Base-by-base conservation (phyloP, 768 basidiomycete species). In the Suillus tomentosus region DNA sequence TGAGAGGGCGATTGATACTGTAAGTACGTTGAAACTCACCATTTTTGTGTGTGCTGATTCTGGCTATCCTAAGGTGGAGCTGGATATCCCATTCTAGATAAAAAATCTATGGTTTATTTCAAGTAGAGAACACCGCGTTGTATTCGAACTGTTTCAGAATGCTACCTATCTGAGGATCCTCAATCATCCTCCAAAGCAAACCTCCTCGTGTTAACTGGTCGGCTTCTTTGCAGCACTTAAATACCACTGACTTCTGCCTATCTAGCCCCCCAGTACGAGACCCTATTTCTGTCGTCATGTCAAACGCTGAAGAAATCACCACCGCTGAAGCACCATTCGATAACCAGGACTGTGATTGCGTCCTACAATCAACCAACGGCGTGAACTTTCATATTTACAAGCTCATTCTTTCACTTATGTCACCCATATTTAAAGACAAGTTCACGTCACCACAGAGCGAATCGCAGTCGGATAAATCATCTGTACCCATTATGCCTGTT, bases 351-450 rank as follows among this genome's bases (percentile, higher is more conserved):
- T 77, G 75, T 7, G 78, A 80, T 60, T 63, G 78, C 47, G 70
- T 79, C 34, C 66, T 82, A 13, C 72, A 73, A 17, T 80, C 78
- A 3, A 60, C 68, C 1, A 78, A 81, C 64, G 70, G 6, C 5
- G 75, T 76, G 0, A 55, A 74, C 13, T 81, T 82, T 64, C 75
- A 74, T 36, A 66, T 81, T 27, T 75, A 76, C 64, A 77, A 73
- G 24, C 64, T 74, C 56, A 74, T 78, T n/a, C 69, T 83, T 19
- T 71, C 72, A 13, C 76, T 71, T 60, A 73, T 74, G 3, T 81
- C 77, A 3, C 66, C 74, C 0, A 73, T 80, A 40, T 80, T 81
- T 65, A 68, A 69, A 42, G 71, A 73, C 42, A 74, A 75, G 60
- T 48, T 67, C 45, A 51, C 48, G 71, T 63, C 78, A 42, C 47